Percentiles rank a stretch among this genome's conserved stretches.
phyloP scores from a whole-genome alignment of 176 grass and related monocot genomes.

The Hordeum vulgare region DNA sequence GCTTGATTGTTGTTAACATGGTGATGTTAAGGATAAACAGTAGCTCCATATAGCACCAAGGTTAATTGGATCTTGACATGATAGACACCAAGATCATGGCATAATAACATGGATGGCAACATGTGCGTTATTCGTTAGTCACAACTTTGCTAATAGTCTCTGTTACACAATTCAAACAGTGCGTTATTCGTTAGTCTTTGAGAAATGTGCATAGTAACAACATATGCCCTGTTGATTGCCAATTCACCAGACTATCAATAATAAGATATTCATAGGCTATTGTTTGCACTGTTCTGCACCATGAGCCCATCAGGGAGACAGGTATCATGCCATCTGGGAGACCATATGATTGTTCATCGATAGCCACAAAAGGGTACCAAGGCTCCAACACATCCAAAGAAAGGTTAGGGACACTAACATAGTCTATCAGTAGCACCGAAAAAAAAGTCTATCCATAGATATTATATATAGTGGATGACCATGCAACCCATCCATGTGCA shows the following conservation, averaged over 20 bases:
- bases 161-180: neutral
- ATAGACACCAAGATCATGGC: neutral
- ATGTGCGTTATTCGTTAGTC: neutral
- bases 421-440: neutral
- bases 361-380: conserved; percentile 1
- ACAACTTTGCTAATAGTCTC: neutral
- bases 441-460: neutral
- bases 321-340: neutral
- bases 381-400: conserved; percentile 4
- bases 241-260: neutral
- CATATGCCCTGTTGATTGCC: neutral
- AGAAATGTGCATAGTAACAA: neutral
- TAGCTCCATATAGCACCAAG: neutral
- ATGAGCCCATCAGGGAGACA: conserved; percentile 27
- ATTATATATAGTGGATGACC: neutral
- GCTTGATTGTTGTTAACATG: neutral
- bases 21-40: neutral
- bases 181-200: neutral
- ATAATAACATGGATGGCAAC: neutral
- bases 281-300: neutral
- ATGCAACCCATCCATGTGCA: neutral
- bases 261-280: neutral
- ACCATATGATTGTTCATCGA: conserved; percentile 11
- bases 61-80: neutral
- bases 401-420: neutral